Base-by-base conservation (phyloP, 2,329 filamentous ascomycete genomes). In the Mycogone perniciosa region DNA sequence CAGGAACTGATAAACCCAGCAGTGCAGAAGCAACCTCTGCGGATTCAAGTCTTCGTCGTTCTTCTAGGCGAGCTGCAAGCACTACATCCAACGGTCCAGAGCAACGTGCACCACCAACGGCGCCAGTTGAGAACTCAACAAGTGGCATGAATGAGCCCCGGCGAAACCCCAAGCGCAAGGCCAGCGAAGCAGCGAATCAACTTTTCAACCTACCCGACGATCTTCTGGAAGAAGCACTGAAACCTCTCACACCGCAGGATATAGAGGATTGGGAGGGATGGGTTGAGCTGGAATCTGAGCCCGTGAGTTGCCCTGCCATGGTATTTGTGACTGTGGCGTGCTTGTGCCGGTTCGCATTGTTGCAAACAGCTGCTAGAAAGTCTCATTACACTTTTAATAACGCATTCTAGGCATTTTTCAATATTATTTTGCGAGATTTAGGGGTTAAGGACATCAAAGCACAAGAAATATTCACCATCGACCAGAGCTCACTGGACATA, bases 281-380 rank as follows among this genome's bases (percentile, higher is more conserved):
- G 82, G 79, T 85, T 52, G 90, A 96, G 62, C 77, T 97, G 45
- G 90, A 96, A 68, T 95, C 89, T 6, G 90, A 96, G 55, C 91
- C 91, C 6, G 89, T 89, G 68, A 69, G 80, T 63, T n/a, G 6
- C 7, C 6, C 27, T 29, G 10, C 35, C 7, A 31, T n/a, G 6
- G n/a, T 34, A 4, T 8, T 37, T 6, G 11, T 13, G 10, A 10
- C 29, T 9, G 13, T 11, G 13, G 10, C 31, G 10, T 27, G 8
- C 6, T 10, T 26, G 35, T 13, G 26, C 38, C 29, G 6, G 5
- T 6, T 29, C 5, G 3, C 42, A n/a, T 34, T 11, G 10, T n/a
- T 20, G 29, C 10, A 35, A 31, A 4, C 4, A 39, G 30, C 33
- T 5, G 29, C 11, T 33, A 26, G 29, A 6, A 43, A 3, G 31